Conservation (phyloP, 495 filamentous ascomycete genomes). For the Aspergillus sclerotioniger region DNA sequence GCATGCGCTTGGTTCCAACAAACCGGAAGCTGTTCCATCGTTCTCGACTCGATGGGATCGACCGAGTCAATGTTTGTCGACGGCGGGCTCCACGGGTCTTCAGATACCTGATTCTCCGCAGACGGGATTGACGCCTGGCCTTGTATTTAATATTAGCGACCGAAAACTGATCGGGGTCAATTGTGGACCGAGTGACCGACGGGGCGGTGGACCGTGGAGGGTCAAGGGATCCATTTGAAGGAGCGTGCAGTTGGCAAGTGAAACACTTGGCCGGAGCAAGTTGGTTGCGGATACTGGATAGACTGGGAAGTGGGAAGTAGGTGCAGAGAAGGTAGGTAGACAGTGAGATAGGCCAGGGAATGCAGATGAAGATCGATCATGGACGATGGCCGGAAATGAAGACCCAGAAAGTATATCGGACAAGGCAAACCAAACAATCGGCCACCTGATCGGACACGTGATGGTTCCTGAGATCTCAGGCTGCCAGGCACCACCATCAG, state of each 20-base stretch:
- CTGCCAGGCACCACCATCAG: neutral
- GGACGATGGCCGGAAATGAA: neutral
- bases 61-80: neutral
- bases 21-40: neutral
- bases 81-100: neutral
- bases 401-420: neutral
- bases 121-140: neutral
- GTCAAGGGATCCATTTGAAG: neutral
- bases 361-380: neutral
- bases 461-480: neutral
- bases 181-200: neutral
- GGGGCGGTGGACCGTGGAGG: neutral
- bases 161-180: neutral
- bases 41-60: neutral
- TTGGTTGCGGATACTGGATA: neutral
- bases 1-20: neutral
- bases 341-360: neutral
- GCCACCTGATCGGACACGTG: neutral
- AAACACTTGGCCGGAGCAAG: neutral
- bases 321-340: neutral
- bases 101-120: neutral
- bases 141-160: neutral
- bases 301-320: neutral
- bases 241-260: neutral
- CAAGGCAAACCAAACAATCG: neutral